Evolutionary conservation across 371 early-diverging fungal genomes (phyloP), one percentile per base, ranked within the genome.

Genomic region (Mucor velutinosus): DNA sequence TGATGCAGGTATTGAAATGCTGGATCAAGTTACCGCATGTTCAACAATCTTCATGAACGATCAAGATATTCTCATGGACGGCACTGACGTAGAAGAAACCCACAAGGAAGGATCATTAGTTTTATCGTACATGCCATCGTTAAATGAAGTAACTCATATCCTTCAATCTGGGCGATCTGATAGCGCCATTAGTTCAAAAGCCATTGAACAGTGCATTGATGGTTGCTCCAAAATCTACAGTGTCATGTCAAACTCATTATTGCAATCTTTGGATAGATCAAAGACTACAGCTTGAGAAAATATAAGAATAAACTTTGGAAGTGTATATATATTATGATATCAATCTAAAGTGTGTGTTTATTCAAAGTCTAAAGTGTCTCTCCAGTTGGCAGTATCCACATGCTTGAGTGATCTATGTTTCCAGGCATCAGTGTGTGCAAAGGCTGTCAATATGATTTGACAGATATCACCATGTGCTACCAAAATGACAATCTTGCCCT

Each of bases 1-100:
- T 75, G 95, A 97, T 77, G 97, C 97, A 2, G 97, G 96, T 21
- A 95, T 98, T 51, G 96, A 97, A 75, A 93, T 97, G 94, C 73
- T 89, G 65, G 98, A 98, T 79, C 82, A 89, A 30, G 96, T 97
- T 21, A 90, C 92, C 0, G 96, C 93, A 7, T 89, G 88, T 64
- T 89, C 95, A n/a, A 89, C 88, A 15, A 91, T 85, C 7, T 75
- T 87, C 39, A 56, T 77, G 23, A 69, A 81, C 14, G 72, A 75
- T 19, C 66, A 76, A 65, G 77, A 81, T 68, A 77, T 89, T 21
- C 65, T 87, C 21, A 87, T 92, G 86, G 95, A 95, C 67, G 86
- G 89, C 29, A 83, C 90, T 29, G 84, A 84, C 23, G 70, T 78
- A 7, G 97, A 96, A 64, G 95, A 95, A 66, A 80, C 87, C 27